Evolutionary conservation across 2,329 filamentous ascomycete species (phyloP).

Genomic region (Talaromyces albobiverticillius): DNA sequence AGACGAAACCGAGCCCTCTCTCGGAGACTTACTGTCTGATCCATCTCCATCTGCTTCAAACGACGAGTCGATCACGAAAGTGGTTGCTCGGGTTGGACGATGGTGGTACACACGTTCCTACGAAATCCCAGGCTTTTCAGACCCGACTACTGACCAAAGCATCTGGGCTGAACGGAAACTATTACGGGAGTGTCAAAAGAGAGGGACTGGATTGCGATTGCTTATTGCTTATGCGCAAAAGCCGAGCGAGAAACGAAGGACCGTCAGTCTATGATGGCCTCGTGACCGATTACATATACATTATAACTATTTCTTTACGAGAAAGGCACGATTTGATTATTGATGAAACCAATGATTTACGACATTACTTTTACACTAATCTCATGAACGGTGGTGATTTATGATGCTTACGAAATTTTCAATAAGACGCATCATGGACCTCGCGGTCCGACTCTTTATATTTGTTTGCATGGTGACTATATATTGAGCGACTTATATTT

Average conservation of each 20-base stretch:
- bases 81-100: conserved; percentile 84
- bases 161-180: conserved; percentile 78
- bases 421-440: conserved; percentile 17
- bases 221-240: conserved; percentile 90
- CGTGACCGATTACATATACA: too few species aligned
- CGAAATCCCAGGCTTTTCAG: conserved; percentile 61
- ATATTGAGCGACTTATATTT: conserved; percentile 3
- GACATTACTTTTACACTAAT: not conserved
- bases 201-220: conserved; percentile 82
- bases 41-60: conserved; percentile 65
- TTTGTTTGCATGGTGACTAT: conserved; percentile 7
- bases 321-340: conserved; percentile 4
- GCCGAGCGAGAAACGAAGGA: conserved; percentile 52
- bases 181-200: conserved; percentile 79
- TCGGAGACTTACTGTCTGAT: conserved; percentile 72
- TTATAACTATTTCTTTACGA: conserved; percentile 6
- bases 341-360: conserved; percentile 6
- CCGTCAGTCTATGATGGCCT: conserved; percentile 42
- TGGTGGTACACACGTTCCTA: conserved; percentile 98
- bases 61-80: conserved; percentile 85
- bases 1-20: conserved; percentile 40
- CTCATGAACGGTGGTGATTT: not conserved
- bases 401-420: not conserved
- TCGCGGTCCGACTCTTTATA: conserved; percentile 14
- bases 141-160: conserved; percentile 53